Evolutionary conservation across 345 rosid genomes (phyloP), one percentile per base, ranked within the genome.

Genomic region (Microcos paniculata): DNA sequence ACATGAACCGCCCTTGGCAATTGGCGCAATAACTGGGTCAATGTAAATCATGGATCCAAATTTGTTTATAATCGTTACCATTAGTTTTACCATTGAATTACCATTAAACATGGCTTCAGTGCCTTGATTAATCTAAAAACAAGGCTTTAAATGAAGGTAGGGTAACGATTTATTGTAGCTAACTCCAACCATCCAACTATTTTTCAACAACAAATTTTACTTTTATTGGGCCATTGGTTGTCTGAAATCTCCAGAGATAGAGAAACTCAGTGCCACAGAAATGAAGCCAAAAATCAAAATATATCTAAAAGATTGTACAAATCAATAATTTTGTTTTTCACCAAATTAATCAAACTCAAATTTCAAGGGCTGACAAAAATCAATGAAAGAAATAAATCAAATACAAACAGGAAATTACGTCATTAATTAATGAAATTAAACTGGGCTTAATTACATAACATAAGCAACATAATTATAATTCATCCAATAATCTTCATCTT

Each of bases 171-270:
- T 46, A 8, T n/a, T 45, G 2, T 45, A 21, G 13, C 46, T 7
- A 19, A 21, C 61, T 56, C 10, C n/a, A 56, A 64, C 48, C 3
- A n/a, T 12, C 53, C 71, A 67, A 45, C 53, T 49, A 69, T n/a
- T 69, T 43, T 33, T 31, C 72, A 49, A 69, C 72, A 69, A 69
- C 49, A 63, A 38, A 63, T 38, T 69, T 69, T 49, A 16, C 21
- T 69, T 46, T 49, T 28, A 1, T 51, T 69, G 57, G 57, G 72
- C 72, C 55, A 69, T 69, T 49, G 10, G 40, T 49, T 48, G 55
- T 48, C 72, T 30, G 56, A 49, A 48, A 69, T 69, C 72, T 26
- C 56, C 42, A 18, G 2, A 62, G 23, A 62, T n/a, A 11, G 15
- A 63, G 16, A 38, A 4, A 63, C 38, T 38, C 48, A 38, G 8